Base-by-base conservation (phyloP, 306 rosid genomes). In the Trifolium dubium region DNA sequence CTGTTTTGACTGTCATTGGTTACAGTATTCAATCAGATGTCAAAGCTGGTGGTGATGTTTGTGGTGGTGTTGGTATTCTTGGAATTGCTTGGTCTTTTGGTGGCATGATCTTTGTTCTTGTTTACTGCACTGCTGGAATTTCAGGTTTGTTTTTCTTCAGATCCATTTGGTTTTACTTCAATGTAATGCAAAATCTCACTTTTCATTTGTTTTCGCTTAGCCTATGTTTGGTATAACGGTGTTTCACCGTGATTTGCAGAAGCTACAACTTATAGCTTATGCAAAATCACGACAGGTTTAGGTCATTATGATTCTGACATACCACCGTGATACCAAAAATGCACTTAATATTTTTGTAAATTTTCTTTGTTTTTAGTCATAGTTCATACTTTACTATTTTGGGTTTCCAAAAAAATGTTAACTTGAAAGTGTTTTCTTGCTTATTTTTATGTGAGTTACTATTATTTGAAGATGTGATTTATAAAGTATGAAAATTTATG, bases 81-180 rank as follows among this genome's bases (percentile, higher is more conserved):
- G 98, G 98, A 0, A 86, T 94, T 73, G 95, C 98, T 7, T 94
- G 97, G 97, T 91, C 98, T 23, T 94, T 94, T 37, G 98, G 98
- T 5, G 99, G 99, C 88, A 94, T 94, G 99, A 94, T 94, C 83
- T 94, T 92, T 76, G 54, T 92, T 58, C 96, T 94, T 49, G 99
- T 94, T 71, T 94, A 94, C 93, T 92, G 98, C 87, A 94, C 97
- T 39, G 97, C 98, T 43, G 98, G 98, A 1, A 91, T 94, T 72
- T 94, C 98, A 69, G 98, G 97, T 91, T 54, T 3, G 11, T 23
- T 31, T 14, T 19, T 40, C 53, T 18, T 64, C 44, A 39, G 76
- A 82, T 77, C 82, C 29, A 70, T 62, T 34, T 62, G 3, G 39
- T 12, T 58, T 58, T 58, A 3, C 15, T 8, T 56, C 35, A 56